These are phyloP conservation scores for Ophiostoma ips DNA, from an alignment of 2,329 filamentous ascomycete species.

Conservation along the genomic window DNA sequence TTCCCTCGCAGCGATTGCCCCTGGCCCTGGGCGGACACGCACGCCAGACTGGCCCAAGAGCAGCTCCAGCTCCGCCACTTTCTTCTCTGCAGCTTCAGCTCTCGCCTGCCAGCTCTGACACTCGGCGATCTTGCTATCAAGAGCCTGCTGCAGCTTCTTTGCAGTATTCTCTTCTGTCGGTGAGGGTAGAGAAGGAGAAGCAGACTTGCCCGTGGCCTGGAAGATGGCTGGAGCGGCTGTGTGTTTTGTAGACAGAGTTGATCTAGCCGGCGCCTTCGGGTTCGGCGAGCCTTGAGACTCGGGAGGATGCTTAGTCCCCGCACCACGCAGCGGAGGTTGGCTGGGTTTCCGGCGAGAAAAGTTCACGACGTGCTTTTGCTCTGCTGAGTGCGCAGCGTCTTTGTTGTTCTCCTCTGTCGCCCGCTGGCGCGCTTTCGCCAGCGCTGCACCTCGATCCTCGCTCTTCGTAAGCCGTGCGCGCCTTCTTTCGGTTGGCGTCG, in stretches of 20 bases:
- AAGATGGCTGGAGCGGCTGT: not conserved
- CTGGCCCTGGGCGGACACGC: too few relatives aligned
- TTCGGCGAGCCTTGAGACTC: not conserved
- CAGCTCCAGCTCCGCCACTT: conserved; percentile 32
- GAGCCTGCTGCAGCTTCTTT: conserved; percentile 31
- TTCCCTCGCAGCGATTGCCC: too few relatives aligned
- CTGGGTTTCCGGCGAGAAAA: not conserved
- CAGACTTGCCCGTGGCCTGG: not conserved
- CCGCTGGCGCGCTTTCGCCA: not conserved
- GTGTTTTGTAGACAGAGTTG: not conserved
- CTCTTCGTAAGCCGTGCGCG: conserved; percentile 8
- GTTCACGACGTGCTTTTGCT: not conserved
- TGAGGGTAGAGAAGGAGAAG: not conserved
- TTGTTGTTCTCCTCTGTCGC: not conserved
- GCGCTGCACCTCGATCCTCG: not conserved
- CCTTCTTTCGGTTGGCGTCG: conserved; percentile 1
- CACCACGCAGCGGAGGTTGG: not conserved
- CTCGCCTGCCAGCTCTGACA: conserved; percentile 37
- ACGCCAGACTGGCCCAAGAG: not conserved
- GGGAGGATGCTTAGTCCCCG: not conserved
- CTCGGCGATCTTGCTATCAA: conserved; percentile 30
- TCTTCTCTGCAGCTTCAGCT: conserved; percentile 41
- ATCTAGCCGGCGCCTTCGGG: not conserved
- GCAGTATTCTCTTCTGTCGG: conserved; percentile 18
- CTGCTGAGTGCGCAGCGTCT: not conserved